Percentiles rank a stretch among this genome's conserved stretches.
phyloP scores from a whole-genome alignment of 73 alveolate species.

The Paramecium biaurelia region DNA sequence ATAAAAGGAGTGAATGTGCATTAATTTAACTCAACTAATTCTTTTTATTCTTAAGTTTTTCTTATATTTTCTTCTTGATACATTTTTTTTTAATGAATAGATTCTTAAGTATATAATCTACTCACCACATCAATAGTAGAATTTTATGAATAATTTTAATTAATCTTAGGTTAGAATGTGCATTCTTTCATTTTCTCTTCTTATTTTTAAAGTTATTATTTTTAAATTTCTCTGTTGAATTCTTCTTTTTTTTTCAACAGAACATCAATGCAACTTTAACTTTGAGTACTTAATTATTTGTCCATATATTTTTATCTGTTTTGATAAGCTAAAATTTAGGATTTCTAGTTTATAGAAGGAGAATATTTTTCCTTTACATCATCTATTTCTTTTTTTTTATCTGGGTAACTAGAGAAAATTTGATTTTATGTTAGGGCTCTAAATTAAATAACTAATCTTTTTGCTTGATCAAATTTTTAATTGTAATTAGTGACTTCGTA shows the following conservation, averaged over 20 bases:
- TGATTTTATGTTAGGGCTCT: slow-evolving; percentile 36
- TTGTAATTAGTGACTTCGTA: not conserved
- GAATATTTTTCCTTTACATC: not conserved
- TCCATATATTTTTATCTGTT: not conserved
- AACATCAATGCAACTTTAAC: not conserved
- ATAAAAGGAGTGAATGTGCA: slow-evolving; percentile 24
- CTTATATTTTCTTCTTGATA: not conserved
- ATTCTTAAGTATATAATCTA: slow-evolving; percentile 13
- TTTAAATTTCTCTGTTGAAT: not conserved
- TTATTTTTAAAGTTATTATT: not conserved
- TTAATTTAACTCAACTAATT: not conserved
- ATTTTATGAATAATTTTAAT: not conserved
- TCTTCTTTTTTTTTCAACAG: not conserved
- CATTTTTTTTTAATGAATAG: not conserved
- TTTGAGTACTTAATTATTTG: not conserved
- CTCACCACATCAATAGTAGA: not conserved
- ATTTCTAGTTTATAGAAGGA: not conserved
- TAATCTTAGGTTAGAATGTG: slow-evolving; percentile 2
- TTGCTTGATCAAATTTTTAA: not conserved
- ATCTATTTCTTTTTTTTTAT: not conserved
- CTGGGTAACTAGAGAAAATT: not conserved
- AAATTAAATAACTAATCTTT: slow-evolving; percentile 32
- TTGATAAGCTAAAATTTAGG: not conserved
- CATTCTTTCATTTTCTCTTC: slow-evolving; percentile 37
- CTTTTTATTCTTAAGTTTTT: not conserved